Conservation (phyloP, 2,329 filamentous ascomycete genomes). For the Lizonia empirigonia region DNA sequence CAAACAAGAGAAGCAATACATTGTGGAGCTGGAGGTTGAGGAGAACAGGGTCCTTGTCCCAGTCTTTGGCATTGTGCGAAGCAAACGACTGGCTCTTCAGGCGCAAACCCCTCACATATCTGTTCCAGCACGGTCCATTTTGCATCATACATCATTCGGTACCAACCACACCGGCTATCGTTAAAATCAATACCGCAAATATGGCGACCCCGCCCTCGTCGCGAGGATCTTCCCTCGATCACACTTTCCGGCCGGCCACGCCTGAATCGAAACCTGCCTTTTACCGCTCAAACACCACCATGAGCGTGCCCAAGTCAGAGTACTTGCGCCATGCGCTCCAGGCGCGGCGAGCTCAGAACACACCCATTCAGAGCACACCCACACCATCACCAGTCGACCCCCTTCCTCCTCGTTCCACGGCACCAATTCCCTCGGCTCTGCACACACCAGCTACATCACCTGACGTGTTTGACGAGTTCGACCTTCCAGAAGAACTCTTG, state of each 20-base stretch:
- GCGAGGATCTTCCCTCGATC: constrained; percentile 23
- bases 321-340: constrained; percentile 42
- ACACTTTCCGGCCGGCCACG: constrained; percentile 27
- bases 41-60: constrained; percentile 1
- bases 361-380: constrained; percentile 16
- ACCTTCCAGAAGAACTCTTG: constrained; percentile 41
- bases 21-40: background rate
- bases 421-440: constrained; percentile 7
- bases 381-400: background rate
- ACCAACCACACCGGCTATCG: constrained; percentile 1
- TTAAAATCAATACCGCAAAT: background rate
- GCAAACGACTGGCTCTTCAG: constrained; percentile 2
- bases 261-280: constrained; percentile 22
- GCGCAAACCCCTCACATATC: constrained; percentile 7
- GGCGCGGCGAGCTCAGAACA: constrained; percentile 35
- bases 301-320: constrained; percentile 42
- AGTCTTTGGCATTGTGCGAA: constrained; percentile 5
- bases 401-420: background rate
- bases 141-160: background rate
- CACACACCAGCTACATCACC: constrained; percentile 19
- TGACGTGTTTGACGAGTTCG: constrained; percentile 31
- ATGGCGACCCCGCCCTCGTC: constrained; percentile 35
- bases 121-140: constrained; percentile 2
- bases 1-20: background rate
- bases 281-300: constrained; percentile 20